Conservation (phyloP, 75 land plant species). For the Picea sitchensis region DNA sequence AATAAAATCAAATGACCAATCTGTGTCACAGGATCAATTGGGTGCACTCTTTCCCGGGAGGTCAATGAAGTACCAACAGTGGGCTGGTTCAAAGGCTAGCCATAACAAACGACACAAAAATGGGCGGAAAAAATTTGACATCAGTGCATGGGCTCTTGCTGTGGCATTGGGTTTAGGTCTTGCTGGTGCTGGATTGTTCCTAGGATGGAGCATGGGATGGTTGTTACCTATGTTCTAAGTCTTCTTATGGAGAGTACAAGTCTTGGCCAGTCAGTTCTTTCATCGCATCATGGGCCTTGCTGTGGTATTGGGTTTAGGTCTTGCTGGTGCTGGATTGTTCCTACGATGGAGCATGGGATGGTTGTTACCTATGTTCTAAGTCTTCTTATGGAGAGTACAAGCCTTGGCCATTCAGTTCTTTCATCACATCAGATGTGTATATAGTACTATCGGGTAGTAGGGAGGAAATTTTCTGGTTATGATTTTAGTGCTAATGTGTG, state of each 20-base stretch:
- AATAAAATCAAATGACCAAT: conserved; percentile 24
- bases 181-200: conserved; percentile 82
- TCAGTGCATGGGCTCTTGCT: conserved; percentile 34
- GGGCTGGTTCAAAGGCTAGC: background rate
- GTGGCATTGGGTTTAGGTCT: conserved; percentile 78
- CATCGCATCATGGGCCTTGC: conserved; percentile 21
- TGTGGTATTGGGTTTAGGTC: conserved; percentile 70
- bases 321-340: conserved; percentile 85
- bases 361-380: conserved; percentile 49
- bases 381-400: background rate
- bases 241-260: too few relatives aligned
- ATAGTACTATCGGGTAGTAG: background rate
- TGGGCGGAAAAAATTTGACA: conserved; percentile 10
- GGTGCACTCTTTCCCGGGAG: conserved; percentile 34
- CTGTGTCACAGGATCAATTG: conserved; percentile 17
- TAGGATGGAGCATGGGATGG: conserved; percentile 95
- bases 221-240: conserved; percentile 46
- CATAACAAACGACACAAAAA: conserved; percentile 11
- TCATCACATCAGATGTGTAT: background rate
- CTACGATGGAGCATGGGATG: conserved; percentile 89
- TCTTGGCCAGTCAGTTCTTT: too few relatives aligned
- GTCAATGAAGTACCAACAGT: conserved; percentile 18
- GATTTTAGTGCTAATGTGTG: background rate
- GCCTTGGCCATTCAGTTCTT: background rate
- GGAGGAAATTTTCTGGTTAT: background rate